phyloP scores from a whole-genome alignment of 768 basidiomycete species.

The Auricularia sp. region DNA sequence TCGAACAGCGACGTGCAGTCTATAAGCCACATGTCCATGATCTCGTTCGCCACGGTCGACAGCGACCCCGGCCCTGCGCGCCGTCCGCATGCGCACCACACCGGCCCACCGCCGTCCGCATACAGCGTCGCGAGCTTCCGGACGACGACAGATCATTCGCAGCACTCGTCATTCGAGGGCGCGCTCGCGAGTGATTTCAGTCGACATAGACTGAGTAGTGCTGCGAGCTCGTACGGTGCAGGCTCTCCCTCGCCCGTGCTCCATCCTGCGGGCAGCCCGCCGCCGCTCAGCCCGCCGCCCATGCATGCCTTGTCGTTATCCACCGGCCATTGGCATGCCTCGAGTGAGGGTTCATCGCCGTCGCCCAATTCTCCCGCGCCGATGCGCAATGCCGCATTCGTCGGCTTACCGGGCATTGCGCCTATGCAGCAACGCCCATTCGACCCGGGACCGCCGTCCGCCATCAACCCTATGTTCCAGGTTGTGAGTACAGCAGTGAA shows the following conservation, averaged over 20 bases:
- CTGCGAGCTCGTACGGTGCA: conserved; percentile 66
- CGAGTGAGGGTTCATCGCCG: conserved; percentile 11
- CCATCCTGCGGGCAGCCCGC: neutral
- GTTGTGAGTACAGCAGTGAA: conserved; percentile 49
- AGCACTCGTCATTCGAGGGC: conserved; percentile 70
- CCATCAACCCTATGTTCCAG: conserved; percentile 83
- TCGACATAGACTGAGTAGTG: conserved; percentile 61
- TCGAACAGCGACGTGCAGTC: conserved; percentile 84
- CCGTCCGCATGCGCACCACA: conserved; percentile 5
- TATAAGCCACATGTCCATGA: conserved; percentile 60
- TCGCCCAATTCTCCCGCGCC: conserved; percentile 1
- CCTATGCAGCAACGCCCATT: conserved; percentile 29
- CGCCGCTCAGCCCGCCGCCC: conserved; percentile 42
- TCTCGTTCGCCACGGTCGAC: conserved; percentile 77
- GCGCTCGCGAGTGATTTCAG: conserved; percentile 64
- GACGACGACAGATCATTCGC: conserved; percentile 1
- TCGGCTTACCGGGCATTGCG: conserved; percentile 27
- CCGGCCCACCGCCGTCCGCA: neutral
- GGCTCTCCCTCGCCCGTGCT: conserved; percentile 54
- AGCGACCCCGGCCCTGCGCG: conserved; percentile 76
- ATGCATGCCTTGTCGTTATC: conserved; percentile 67
- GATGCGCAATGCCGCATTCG: conserved; percentile 16
- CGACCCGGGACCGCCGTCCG: conserved; percentile 50
- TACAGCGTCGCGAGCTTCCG: conserved; percentile 18
- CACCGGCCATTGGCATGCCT: conserved; percentile 36